phyloP scores from a whole-genome alignment of 352 stramenopile species.

The Pythium oligandrum region DNA sequence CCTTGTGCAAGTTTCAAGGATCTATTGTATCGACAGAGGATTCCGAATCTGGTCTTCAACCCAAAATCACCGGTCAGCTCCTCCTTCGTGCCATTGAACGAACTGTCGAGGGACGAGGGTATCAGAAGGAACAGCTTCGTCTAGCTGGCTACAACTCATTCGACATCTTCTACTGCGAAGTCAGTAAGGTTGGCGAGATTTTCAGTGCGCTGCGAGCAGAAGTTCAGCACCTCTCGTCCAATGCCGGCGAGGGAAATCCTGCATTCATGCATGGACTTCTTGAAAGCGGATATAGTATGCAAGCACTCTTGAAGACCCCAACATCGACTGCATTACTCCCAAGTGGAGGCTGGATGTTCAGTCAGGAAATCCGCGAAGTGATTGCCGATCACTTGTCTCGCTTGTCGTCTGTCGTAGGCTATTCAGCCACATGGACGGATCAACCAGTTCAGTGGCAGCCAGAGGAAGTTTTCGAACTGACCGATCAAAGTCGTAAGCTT shows the following conservation, averaged over 20 bases:
- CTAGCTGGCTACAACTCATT: constrained; percentile 82
- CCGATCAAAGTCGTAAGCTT: constrained; percentile 53
- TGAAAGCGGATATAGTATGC: constrained; percentile 65
- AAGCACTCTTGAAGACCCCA: constrained; percentile 51
- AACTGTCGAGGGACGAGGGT: constrained; percentile 65
- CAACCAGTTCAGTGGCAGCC: constrained; percentile 40
- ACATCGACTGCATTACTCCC: constrained; percentile 18
- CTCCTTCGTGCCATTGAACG: constrained; percentile 72
- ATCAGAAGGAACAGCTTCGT: constrained; percentile 73
- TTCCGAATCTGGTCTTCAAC: constrained; percentile 11
- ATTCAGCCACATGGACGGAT: constrained; percentile 23
- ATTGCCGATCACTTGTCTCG: constrained; percentile 59
- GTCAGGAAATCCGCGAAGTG: constrained; percentile 47
- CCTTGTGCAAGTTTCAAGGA: constrained; percentile 72
- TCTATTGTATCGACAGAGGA: constrained; percentile 39
- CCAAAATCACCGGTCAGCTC: constrained; percentile 49
- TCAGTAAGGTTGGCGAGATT: constrained; percentile 72
- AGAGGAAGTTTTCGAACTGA: constrained; percentile 64
- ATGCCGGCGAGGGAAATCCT: constrained; percentile 55
- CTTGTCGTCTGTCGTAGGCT: constrained; percentile 45
- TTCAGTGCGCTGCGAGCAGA: constrained; percentile 53
- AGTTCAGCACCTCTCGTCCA: constrained; percentile 42
- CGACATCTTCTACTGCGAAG: constrained; percentile 86
- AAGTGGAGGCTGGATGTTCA: constrained; percentile 61
- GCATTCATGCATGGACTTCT: constrained; percentile 57